Evolutionary conservation across 75 land plant genomes (phyloP).

Genomic region (Adiantum capillusveneris): DNA sequence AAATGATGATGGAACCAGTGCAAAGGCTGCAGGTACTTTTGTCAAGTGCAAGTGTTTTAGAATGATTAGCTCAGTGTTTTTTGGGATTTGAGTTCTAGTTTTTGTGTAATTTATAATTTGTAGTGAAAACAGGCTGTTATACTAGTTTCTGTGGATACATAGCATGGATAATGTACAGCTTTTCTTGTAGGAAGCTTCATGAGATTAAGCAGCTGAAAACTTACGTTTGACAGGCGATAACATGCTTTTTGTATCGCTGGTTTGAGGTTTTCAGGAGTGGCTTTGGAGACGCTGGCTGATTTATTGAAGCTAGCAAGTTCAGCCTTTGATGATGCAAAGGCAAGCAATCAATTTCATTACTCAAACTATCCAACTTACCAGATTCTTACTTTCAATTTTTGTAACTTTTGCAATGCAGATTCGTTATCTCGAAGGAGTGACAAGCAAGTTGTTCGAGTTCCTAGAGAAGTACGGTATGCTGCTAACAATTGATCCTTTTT

Average conservation of each 20-base stretch:
- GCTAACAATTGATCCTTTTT: too few species aligned
- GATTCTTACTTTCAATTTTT: neutral
- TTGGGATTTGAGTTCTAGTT: neutral
- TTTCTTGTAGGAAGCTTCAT: neutral
- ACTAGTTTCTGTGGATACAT: neutral
- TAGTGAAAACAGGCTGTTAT: neutral
- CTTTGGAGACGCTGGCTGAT: slow-evolving; percentile 4
- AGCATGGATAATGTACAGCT: neutral
- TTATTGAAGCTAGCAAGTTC: neutral
- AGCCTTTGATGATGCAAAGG: slow-evolving; percentile 2
- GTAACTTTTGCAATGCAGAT: too few species aligned
- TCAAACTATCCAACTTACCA: neutral
- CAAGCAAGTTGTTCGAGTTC: slow-evolving; percentile 7
- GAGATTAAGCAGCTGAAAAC: neutral
- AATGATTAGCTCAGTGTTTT: too few species aligned
- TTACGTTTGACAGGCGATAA: neutral
- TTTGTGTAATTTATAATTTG: neutral
- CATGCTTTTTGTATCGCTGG: neutral
- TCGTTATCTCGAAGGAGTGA: neutral
- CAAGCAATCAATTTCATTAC: too few species aligned
- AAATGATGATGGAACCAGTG: slow-evolving; percentile 5
- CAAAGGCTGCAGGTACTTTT: slow-evolving; percentile 12
- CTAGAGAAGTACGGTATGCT: slow-evolving; percentile 11
- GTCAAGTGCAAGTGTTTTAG: too few species aligned
- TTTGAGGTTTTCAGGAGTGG: slow-evolving; percentile 5